phyloP scores from a whole-genome alignment of 2,329 filamentous ascomycete genomes.

The Sporothrix inflata region DNA sequence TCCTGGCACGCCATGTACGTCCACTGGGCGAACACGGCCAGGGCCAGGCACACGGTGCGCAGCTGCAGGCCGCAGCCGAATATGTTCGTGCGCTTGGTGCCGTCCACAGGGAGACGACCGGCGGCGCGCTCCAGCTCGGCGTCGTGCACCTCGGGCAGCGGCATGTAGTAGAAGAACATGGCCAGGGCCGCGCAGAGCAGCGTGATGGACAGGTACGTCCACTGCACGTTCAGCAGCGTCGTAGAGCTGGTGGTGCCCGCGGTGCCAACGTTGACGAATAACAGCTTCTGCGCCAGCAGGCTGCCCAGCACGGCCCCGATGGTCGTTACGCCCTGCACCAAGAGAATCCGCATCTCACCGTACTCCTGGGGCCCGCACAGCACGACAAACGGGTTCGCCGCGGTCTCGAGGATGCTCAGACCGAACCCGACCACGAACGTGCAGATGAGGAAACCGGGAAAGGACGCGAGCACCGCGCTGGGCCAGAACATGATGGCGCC shows the following conservation, averaged over 20 bases:
- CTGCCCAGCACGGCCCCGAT: conserved; percentile 73
- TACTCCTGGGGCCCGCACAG: conserved; percentile 75
- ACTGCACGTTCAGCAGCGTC: conserved; percentile 75
- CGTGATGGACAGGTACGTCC: conserved; percentile 82
- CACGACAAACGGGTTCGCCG: conserved; percentile 73
- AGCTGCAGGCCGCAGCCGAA: conserved; percentile 49
- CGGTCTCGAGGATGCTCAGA: conserved; percentile 76
- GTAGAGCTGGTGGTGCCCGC: conserved; percentile 41
- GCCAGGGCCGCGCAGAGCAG: conserved; percentile 72
- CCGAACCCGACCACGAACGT: conserved; percentile 78
- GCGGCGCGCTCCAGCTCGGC: conserved; percentile 56
- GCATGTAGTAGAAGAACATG: conserved; percentile 70
- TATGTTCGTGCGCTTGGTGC: conserved; percentile 47
- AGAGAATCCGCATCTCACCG: conserved; percentile 72
- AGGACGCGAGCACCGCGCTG: conserved; percentile 72
- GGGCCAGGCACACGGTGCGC: conserved; percentile 61
- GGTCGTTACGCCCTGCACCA: conserved; percentile 77
- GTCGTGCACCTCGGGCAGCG: conserved; percentile 64
- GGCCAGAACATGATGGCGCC: conserved; percentile 89
- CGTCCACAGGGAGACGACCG: conserved; percentile 53
- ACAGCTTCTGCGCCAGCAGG: conserved; percentile 71
- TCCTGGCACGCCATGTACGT: conserved; percentile 78
- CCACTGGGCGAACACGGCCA: conserved; percentile 78
- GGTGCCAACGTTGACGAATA: conserved; percentile 65
- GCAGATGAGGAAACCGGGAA: conserved; percentile 75